Evolutionary conservation across 371 early-diverging fungal genomes (phyloP).

Genomic region (Thermomucor indicae-seudaticae): DNA sequence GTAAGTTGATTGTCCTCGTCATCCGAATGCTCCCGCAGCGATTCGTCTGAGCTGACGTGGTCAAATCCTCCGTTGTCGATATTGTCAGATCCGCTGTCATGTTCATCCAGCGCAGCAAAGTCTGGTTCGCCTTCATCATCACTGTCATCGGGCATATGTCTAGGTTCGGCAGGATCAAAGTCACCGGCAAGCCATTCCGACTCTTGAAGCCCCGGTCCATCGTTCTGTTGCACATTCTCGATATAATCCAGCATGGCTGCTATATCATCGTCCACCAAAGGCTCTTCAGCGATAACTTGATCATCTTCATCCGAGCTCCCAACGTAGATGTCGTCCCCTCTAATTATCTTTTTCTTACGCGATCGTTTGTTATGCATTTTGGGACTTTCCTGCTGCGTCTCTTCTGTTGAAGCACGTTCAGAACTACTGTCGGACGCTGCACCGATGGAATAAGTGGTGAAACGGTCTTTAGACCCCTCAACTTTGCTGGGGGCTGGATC

Average conservation of each 20-base stretch:
- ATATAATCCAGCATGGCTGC: conserved; percentile 36
- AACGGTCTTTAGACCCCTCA: too few relatives aligned
- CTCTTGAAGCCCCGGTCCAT: not conserved
- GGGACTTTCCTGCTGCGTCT: conserved; percentile 1
- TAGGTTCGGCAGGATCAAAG: not conserved
- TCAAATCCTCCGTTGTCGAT: conserved; percentile 5
- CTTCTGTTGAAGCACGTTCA: not conserved
- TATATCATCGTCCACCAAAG: conserved; percentile 23
- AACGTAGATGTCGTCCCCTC: conserved; percentile 17
- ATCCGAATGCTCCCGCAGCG: conserved; percentile 16
- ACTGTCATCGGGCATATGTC: conserved; percentile 7
- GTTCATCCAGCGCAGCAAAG: conserved; percentile 13
- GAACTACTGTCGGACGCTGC: not conserved
- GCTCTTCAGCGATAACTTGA: not conserved
- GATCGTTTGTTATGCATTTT: conserved; percentile 1
- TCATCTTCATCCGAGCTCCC: conserved; percentile 12
- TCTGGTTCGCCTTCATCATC: not conserved
- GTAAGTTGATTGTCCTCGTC: conserved; percentile 12
- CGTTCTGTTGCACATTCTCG: conserved; percentile 21
- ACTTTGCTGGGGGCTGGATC: conserved; percentile 5
- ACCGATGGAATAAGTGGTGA: too few relatives aligned
- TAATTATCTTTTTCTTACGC: conserved; percentile 14
- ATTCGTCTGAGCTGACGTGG: conserved; percentile 18
- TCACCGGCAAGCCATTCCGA: not conserved
- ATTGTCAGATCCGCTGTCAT: conserved; percentile 7